Conservation (phyloP, 148 eudicot genomes). For the Spergularia bocconei region DNA sequence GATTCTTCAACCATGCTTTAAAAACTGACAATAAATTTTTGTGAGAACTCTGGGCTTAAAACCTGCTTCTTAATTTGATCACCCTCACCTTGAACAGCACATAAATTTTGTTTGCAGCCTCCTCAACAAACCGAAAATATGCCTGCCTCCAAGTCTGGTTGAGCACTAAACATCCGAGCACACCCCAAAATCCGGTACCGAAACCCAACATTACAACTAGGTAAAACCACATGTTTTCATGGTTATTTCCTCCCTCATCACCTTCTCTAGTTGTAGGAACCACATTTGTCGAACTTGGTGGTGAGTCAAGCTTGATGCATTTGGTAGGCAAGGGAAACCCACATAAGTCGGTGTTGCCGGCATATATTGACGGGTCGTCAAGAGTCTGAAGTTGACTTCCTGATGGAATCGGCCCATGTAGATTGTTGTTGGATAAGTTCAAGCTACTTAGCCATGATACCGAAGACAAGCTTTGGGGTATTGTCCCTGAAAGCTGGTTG, state of each 20-base stretch:
- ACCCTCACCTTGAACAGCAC: not conserved
- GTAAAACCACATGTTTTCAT: slow-evolving; percentile 20
- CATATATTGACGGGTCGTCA: slow-evolving; percentile 31
- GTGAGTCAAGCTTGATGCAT: slow-evolving; percentile 19
- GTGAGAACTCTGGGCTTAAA: not conserved
- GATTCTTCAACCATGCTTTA: too few relatives aligned
- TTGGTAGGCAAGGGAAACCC: slow-evolving; percentile 33
- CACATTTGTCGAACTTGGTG: not conserved
- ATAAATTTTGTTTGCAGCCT: not conserved
- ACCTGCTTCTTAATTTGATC: not conserved
- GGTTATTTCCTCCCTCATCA: not conserved
- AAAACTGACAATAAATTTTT: not conserved
- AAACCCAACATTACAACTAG: slow-evolving; percentile 16
- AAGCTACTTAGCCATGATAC: slow-evolving; percentile 6
- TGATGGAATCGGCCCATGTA: slow-evolving; percentile 30
- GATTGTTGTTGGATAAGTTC: slow-evolving; percentile 28
- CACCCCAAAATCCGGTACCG: slow-evolving; percentile 36
- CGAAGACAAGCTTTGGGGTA: slow-evolving; percentile 24
- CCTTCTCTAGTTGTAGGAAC: not conserved
- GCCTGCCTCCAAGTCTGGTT: slow-evolving; percentile 25
- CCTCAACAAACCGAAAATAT: slow-evolving; percentile 20
- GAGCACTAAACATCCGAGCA: slow-evolving; percentile 21
- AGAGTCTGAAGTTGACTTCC: slow-evolving; percentile 32
- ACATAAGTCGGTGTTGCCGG: slow-evolving; percentile 35
- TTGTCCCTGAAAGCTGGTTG: slow-evolving; percentile 25